Conservation (phyloP, 2,329 filamentous ascomycete genomes). For the Fusarium fracticaudum region DNA sequence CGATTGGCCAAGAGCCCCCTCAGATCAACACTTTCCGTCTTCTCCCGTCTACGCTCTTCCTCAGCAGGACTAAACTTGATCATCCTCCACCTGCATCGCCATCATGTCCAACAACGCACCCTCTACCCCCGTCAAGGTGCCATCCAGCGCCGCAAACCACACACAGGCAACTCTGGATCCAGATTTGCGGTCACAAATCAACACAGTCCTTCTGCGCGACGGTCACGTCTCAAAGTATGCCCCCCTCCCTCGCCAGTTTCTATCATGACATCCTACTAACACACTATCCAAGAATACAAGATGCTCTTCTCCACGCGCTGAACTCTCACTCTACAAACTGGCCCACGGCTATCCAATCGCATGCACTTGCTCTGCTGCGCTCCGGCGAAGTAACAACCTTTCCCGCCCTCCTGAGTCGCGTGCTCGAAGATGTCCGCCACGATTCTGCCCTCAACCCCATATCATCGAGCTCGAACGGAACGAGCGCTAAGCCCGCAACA, state of each 20-base stretch:
- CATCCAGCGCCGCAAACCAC: slow-evolving; percentile 67
- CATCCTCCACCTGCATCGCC: not conserved
- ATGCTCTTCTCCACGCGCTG: slow-evolving; percentile 69
- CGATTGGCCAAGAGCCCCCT: not conserved
- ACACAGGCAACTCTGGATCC: slow-evolving; percentile 69
- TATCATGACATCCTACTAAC: slow-evolving; percentile 5
- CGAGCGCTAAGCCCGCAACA: slow-evolving; percentile 43
- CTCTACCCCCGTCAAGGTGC: slow-evolving; percentile 69
- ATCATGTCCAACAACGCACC: slow-evolving; percentile 58
- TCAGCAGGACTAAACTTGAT: not conserved
- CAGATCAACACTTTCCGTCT: not conserved
- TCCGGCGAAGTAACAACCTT: slow-evolving; percentile 68
- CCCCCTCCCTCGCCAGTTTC: not conserved
- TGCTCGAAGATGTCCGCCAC: slow-evolving; percentile 69
- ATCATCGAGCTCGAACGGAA: slow-evolving; percentile 44
- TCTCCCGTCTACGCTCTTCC: not conserved
- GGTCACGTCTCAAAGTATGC: slow-evolving; percentile 68
- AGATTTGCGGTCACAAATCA: slow-evolving; percentile 71
- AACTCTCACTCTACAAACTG: slow-evolving; percentile 69
- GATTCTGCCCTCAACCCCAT: slow-evolving; percentile 50
- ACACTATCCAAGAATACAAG: slow-evolving; percentile 62
- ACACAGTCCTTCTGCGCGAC: slow-evolving; percentile 65
- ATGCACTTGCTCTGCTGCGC: slow-evolving; percentile 69
- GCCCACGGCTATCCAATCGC: slow-evolving; percentile 67
- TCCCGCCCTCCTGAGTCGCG: slow-evolving; percentile 67